Evolutionary conservation across 805 yeast genomes (phyloP), one percentile per base, ranked within the genome.

Genomic region (Kodamaea leandrae): DNA sequence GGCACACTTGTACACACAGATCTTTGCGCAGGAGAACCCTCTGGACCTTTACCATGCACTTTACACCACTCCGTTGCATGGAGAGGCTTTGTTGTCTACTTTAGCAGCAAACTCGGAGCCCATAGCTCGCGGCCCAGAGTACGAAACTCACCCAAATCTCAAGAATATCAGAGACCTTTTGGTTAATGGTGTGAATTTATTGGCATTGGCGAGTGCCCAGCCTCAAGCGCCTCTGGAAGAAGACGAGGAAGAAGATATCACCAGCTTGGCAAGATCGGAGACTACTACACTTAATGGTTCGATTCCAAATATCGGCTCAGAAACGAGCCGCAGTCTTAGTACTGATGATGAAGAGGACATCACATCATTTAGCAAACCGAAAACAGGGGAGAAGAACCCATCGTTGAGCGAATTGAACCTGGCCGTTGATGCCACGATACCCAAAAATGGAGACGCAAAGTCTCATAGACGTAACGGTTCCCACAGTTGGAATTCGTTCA

Each of bases 81-180:
- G 36, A n/a, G 50, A 47, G n/a, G 57, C 59, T 3, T 44, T 63
- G 19, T 44, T 45, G 27, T 51, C 61, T 7, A 43, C 46, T 7
- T 39, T 63, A 20, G 47, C 41, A 6, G 51, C 59, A 30, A 60
- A 60, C 41, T 29, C 54, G 16, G 52, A 47, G 36, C 42, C 29
- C n/a, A 23, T 41, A 9, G 21, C 27, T 37, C 25, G 14, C 17
- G 34, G 42, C 25, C 10, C 21, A 12, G 42, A 46, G 78, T 80
- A 87, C 76, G 85, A 26, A 8, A 32, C 36, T 20, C 38, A 43
- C 26, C 20, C 26, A 21, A 41, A 37, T 42, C 37, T 47, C n/a
- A 33, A 19, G 12, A 40, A 46, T 4, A 39, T 49, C 37, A 45
- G 47, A 19, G 47, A 48, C 5, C 18, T 60, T 25, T 47, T 58